Conservation (phyloP, 129 eudicot species). For the Saussurea involucrata region DNA sequence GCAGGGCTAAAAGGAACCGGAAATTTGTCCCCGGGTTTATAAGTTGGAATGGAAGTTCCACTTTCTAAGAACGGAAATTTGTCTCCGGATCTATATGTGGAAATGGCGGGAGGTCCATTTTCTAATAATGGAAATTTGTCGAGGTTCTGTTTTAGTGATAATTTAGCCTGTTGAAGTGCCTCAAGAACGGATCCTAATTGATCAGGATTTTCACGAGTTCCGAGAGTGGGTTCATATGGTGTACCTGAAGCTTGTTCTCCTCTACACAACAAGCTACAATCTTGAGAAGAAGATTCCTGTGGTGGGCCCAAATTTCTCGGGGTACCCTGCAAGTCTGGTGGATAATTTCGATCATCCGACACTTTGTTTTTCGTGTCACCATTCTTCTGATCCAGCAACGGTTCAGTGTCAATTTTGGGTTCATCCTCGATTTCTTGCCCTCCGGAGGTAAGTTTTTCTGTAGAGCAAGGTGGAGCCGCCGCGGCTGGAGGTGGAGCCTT, state of each 20-base stretch:
- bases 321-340: slow-evolving; percentile 6
- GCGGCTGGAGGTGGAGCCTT: slow-evolving; percentile 29
- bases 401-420: slow-evolving; percentile 20
- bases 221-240: slow-evolving; percentile 31
- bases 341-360: slow-evolving; percentile 21
- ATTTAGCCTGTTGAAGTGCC: slow-evolving; percentile 78
- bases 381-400: slow-evolving; percentile 22
- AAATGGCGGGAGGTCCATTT: slow-evolving; percentile 11
- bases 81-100: neutral
- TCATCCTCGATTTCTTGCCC: slow-evolving; percentile 31
- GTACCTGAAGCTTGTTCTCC: slow-evolving; percentile 23
- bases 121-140: slow-evolving; percentile 26
- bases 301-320: neutral
- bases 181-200: slow-evolving; percentile 63
- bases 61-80: neutral
- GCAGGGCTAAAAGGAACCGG: slow-evolving; percentile 50
- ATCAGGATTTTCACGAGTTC: slow-evolving; percentile 33
- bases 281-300: slow-evolving; percentile 23
- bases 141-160: slow-evolving; percentile 57
- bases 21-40: slow-evolving; percentile 27
- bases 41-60: slow-evolving; percentile 25
- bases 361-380: slow-evolving; percentile 2
- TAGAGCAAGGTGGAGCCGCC: slow-evolving; percentile 16
- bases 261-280: neutral
- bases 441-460: slow-evolving; percentile 15